Conservation (phyloP, 169 alveolate genomes). For the Perkinsus chesapeaki region DNA sequence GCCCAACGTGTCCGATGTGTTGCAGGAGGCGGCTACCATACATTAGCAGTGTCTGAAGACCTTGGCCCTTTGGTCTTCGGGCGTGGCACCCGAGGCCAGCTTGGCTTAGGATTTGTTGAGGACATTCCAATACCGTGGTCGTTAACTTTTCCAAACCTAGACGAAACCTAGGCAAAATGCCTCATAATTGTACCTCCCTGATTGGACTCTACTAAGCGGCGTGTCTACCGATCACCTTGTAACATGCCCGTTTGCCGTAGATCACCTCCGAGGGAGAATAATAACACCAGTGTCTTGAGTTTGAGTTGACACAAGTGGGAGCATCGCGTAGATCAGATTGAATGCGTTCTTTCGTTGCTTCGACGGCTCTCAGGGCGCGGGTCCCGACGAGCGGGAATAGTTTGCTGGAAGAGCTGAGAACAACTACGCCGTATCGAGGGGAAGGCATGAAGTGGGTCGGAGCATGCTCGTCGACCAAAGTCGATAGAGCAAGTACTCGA, state of each 20-base stretch:
- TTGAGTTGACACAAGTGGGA: no score
- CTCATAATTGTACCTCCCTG: no score
- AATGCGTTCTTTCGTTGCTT: no score
- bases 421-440: neutral
- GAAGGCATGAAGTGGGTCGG: neutral
- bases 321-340: no score
- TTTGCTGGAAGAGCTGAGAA: neutral
- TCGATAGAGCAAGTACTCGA: neutral
- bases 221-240: no score
- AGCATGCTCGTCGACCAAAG: neutral
- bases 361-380: no score
- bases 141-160: neutral
- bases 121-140: neutral
- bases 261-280: no score
- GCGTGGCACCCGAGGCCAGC: neutral
- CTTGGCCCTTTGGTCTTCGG: neutral
- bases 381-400: no score
- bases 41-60: neutral
- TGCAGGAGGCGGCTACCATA: neutral
- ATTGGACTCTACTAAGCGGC: no score
- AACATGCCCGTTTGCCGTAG: neutral
- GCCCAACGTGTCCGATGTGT: neutral
- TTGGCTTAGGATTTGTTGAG: neutral
- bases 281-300: neutral
- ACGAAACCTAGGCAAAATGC: no score